Conservation (phyloP, 176 grass and related monocot species). For the barley (Hordeum vulgare) region DNA sequence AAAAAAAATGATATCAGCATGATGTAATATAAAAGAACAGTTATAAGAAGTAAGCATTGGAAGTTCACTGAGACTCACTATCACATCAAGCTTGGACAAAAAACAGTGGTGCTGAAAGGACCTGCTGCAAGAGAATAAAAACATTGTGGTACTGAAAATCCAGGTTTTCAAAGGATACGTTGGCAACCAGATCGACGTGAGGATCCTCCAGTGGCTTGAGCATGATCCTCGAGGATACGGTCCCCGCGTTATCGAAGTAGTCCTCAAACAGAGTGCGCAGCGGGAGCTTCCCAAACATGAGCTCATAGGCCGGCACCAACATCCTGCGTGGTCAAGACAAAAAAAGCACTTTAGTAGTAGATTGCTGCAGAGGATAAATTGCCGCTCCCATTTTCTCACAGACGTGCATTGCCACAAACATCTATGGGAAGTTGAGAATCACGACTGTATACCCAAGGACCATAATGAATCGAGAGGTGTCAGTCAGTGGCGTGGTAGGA, state of each 20-base stretch:
- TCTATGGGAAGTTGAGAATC: background rate
- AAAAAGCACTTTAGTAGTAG: background rate
- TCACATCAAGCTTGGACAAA: background rate
- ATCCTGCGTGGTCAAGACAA: conserved; percentile 40
- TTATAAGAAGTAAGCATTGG: background rate
- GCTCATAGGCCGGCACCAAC: conserved; percentile 72
- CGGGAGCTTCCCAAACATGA: conserved; percentile 84
- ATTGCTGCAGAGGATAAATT: background rate
- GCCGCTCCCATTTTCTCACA: background rate
- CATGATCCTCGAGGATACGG: conserved; percentile 60
- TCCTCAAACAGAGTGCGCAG: conserved; percentile 70
- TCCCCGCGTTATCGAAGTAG: conserved; percentile 73
- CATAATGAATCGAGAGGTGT: background rate
- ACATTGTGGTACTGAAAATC: background rate
- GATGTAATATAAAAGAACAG: background rate
- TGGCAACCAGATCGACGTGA: background rate
- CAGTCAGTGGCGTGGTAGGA: too few species aligned
- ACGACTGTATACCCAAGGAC: background rate
- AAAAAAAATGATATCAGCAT: background rate
- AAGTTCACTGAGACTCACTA: background rate
- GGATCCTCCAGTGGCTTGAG: conserved; percentile 29
- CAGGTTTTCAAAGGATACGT: conserved; percentile 52
- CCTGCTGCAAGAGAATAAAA: background rate
- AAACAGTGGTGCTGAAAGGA: background rate
- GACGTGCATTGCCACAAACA: background rate